Evolutionary conservation across 148 eudicot genomes (phyloP), one percentile per base, ranked within the genome.

Genomic region (Chenopodium quinoa): DNA sequence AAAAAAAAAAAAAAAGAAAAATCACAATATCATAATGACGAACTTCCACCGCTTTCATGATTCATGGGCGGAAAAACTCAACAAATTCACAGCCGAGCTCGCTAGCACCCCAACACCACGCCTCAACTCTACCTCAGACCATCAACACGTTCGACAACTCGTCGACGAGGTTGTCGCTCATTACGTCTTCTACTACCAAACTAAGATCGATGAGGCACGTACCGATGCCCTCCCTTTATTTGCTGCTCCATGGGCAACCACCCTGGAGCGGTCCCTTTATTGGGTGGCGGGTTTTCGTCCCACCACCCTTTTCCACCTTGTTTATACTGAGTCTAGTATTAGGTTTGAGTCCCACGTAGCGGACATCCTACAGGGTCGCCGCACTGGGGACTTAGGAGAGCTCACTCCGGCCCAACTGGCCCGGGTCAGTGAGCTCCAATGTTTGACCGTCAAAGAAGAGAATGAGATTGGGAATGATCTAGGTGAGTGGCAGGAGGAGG

Each of bases 221-320:
- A 69, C 78, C 2, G 95, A 93, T 79, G 91, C 90, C 31, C 85
- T 91, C 1, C 34, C 82, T 10, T 44, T 93, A 14, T 86, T 90
- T 65, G 78, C 91, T 9, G 90, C 94, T 27, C 88, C 93, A 16
- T 94, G 94, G 98, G 84, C 85, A 19, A 86, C 94, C 54, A 60
- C 94, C 70, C 87, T 94, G 19, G 98, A 94, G 80, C 92, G 94
- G 44, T 86, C 92, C 8, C 86, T 94, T 27, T 87, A 88, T 85
- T 94, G 97, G 96, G 90, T 90, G 56, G 90, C 84, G 6, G 98
- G 97, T 1, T 95, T 95, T 85, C 77, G 97, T n/a, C 98, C 98
- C 86, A 95, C 98, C 85, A 93, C 97, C 78, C 78, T 86, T 9
- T 95, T 91, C 78, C 98, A 95, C 85, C 82, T 95, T 8, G 66